Base-by-base conservation (phyloP, 78 protist species). In the Salpingoeca rosetta region DNA sequence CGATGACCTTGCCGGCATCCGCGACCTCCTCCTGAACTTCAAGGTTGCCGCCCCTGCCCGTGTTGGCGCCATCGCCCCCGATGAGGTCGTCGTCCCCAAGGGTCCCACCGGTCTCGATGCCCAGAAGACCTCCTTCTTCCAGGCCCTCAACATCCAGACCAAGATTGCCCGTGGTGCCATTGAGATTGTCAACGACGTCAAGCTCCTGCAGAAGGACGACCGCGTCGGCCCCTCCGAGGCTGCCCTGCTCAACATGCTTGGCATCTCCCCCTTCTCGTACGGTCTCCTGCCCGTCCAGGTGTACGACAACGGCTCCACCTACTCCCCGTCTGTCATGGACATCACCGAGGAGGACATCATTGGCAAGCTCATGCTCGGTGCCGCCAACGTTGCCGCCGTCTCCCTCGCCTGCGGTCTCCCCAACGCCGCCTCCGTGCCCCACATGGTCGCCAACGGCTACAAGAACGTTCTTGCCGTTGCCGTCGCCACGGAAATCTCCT, bases 41-140 rank as follows among this genome's bases (percentile, higher is more conserved):
- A 76, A 87, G 80, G 92, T 93, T 42, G 91, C 88, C 17, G 99
- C 99, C 38, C 98, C 99, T 38, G 99, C 99, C 86, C 87, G 89
- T 80, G 96, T 95, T 40, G 99, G 99, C 56, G 94, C 94, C 80
- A 42, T 97, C 76, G 96, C 99, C 39, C 98, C 97, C 78, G 2
- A 7, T 76, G 92, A 91, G 83, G 98, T 97, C 80, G 27, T 45
- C 88, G 84, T 99, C 88, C 98, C 97, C 44, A 93, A 96, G 1
- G 98, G 98, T 24, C 90, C 86, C 86, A 99, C 99, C 28, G 98
- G 99, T 73, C 88, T 97, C 76, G 99, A 93, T 65, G 99, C 99
- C 75, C 88, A 96, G 45, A 94, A 95, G 91, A 98, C 99, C 65
- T 85, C 98, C 40, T 98, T 98, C 98, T 92, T 98, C 91, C 98